phyloP scores from a whole-genome alignment of 1,139 yeast species.

The Geotrichum klebahnii region DNA sequence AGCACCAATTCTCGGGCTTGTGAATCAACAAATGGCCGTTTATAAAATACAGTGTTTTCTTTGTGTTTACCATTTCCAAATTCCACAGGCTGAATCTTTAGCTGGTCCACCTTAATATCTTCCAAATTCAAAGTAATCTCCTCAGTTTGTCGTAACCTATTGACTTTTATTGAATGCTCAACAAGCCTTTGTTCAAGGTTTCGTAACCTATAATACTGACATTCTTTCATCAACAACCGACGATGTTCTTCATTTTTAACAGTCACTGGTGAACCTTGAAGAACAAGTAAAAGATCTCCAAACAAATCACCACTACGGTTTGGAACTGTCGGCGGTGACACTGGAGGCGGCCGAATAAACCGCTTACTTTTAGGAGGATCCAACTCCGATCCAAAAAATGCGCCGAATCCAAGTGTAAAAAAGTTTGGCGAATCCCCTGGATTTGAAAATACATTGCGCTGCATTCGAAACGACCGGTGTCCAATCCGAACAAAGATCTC shows the following conservation, averaged over 20 bases:
- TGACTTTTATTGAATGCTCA: slow-evolving; percentile 47
- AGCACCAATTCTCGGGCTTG: slow-evolving; percentile 51
- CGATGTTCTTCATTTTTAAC: slow-evolving; percentile 56
- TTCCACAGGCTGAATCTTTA: background rate
- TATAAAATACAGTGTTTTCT: slow-evolving; percentile 39
- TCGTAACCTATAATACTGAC: slow-evolving; percentile 69
- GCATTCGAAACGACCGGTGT: slow-evolving; percentile 54
- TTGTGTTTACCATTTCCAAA: no score
- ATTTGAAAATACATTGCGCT: slow-evolving; percentile 49
- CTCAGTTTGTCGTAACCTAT: slow-evolving; percentile 49
- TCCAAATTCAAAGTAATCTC: slow-evolving; percentile 55
- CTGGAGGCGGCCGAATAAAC: slow-evolving; percentile 65
- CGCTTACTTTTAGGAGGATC: slow-evolving; percentile 8
- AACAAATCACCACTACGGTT: slow-evolving; percentile 59
- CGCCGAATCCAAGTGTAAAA: slow-evolving; percentile 61
- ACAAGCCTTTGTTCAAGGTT: slow-evolving; percentile 69
- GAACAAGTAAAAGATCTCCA: slow-evolving; percentile 52
- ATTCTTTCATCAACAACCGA: slow-evolving; percentile 56
- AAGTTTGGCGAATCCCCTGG: slow-evolving; percentile 76
- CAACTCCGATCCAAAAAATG: slow-evolving; percentile 52
- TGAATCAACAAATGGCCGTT: slow-evolving; percentile 57
- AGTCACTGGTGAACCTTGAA: slow-evolving; percentile 52
- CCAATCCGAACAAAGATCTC: slow-evolving; percentile 65
- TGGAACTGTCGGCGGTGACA: slow-evolving; percentile 52
- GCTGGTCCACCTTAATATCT: slow-evolving; percentile 40